Evolutionary conservation across 306 rosid genomes (phyloP).

Genomic region (Inga laurina): DNA sequence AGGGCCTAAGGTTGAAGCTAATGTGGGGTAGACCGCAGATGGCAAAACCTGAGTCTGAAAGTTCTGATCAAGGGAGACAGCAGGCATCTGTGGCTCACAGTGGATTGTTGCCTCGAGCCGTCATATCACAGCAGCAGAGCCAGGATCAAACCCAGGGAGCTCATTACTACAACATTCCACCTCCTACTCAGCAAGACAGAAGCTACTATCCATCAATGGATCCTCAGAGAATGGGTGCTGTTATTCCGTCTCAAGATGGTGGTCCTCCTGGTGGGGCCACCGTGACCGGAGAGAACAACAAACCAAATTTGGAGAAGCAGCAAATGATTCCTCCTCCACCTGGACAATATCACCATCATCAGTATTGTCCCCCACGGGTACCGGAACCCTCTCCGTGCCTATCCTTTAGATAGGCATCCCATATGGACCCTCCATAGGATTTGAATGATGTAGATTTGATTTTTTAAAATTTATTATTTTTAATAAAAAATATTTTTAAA

Average conservation of each 20-base stretch:
- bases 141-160: conserved; percentile 8
- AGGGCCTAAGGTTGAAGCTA: conserved; percentile 86
- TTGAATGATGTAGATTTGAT: too few relatives aligned
- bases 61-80: conserved; percentile 75
- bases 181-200: conserved; percentile 74
- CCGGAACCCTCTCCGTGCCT: too few relatives aligned
- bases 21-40: conserved; percentile 97
- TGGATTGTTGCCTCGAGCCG: conserved; percentile 88
- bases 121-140: conserved; percentile 85
- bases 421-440: too few relatives aligned
- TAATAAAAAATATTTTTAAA: too few relatives aligned
- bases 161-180: conserved; percentile 68
- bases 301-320: conserved; percentile 57
- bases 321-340: conserved; percentile 77
- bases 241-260: conserved; percentile 68
- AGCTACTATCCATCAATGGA: conserved; percentile 93
- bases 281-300: conserved; percentile 63
- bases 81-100: conserved; percentile 79
- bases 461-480: too few relatives aligned
- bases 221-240: conserved; percentile 97
- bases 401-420: too few relatives aligned
- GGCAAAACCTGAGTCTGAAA: conserved; percentile 69
- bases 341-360: conserved; percentile 78
- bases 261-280: conserved; percentile 60
- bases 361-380: conserved; percentile 53